Base-by-base conservation (phyloP, 2,329 filamentous ascomycete genomes). In the Zasmidium citrigriseum region DNA sequence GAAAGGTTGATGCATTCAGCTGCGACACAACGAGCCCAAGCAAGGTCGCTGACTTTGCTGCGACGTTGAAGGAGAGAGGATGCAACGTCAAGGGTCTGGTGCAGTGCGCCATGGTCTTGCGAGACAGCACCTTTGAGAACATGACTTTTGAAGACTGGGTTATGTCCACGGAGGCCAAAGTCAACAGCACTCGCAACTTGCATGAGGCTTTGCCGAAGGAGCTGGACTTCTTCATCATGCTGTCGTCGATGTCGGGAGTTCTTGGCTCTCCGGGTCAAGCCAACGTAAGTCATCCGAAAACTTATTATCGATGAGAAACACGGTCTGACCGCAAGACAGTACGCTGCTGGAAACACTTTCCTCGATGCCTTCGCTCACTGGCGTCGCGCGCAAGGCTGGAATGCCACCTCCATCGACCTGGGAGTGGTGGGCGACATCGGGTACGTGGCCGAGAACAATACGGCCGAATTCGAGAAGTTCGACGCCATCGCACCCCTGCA, bases 231-330 rank as follows among this genome's bases (percentile, higher is more conserved):
- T 82, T 84, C 65, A 64, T 85, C 46, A 78, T 84, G 38, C 73
- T 86, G 9, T 81, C 82, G 20, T 84, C 81, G 34, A 78, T 82
- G 1, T 77, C 81, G 0, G 82, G 82, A 27, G 72, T 86, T 12
- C 81, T 85, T 45, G 84, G 84, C 16, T 84, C 80, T 62, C 77
- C 79, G 2, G 82, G 82, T 0, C 84, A 86, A 60, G 78, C 82
- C 14, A 85, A 84, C 68, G n/a, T n/a, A n/a, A n/a, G n/a, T n/a
- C n/a, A n/a, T n/a, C n/a, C n/a, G n/a, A n/a, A n/a, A n/a, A n/a
- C n/a, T n/a, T n/a, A n/a, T n/a, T n/a, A n/a, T n/a, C n/a, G n/a
- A n/a, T n/a, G n/a, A n/a, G n/a, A n/a, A n/a, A n/a, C n/a, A n/a
- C n/a, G n/a, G n/a, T n/a, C n/a, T n/a, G n/a, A n/a, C n/a, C n/a